Percentiles rank a stretch among this genome's conserved stretches.
Conservation (phyloP, 2,329 filamentous ascomycete genomes). For the Endocalyx cinctus region DNA sequence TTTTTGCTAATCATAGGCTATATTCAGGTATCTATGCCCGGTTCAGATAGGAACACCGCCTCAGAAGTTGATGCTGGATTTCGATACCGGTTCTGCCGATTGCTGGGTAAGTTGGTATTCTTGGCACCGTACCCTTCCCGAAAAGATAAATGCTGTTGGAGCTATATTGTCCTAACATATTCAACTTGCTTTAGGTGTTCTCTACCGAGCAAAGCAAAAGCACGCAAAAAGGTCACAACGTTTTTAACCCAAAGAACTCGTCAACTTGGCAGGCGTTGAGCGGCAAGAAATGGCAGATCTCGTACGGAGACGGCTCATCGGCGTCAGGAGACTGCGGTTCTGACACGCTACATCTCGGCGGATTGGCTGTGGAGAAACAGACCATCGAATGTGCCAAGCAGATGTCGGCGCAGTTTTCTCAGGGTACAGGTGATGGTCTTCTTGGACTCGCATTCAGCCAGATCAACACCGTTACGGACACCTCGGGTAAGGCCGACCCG, state of each 20-base stretch:
- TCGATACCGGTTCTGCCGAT: slow-evolving; percentile 68
- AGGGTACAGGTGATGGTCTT: slow-evolving; percentile 57
- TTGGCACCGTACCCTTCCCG: neutral
- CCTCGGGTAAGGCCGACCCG: slow-evolving; percentile 36
- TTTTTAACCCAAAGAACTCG: slow-evolving; percentile 59
- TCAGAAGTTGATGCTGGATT: slow-evolving; percentile 59
- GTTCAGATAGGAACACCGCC: slow-evolving; percentile 61
- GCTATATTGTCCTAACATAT: slow-evolving; percentile 4
- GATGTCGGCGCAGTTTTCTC: slow-evolving; percentile 53
- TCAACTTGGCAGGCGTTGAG: slow-evolving; percentile 48
- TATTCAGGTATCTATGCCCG: slow-evolving; percentile 55
- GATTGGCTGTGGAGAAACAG: slow-evolving; percentile 56
- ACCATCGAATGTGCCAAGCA: slow-evolving; percentile 59
- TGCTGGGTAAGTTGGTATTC: slow-evolving; percentile 51
- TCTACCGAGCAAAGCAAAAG: slow-evolving; percentile 43
- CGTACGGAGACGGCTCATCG: slow-evolving; percentile 63
- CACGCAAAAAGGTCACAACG: slow-evolving; percentile 39
- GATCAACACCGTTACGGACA: slow-evolving; percentile 57
- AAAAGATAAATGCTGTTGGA: neutral
- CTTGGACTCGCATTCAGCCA: slow-evolving; percentile 61
- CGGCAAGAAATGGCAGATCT: slow-evolving; percentile 58
- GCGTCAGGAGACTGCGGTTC: slow-evolving; percentile 62
- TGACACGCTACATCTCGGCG: slow-evolving; percentile 58
- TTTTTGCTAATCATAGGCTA: too few relatives aligned
- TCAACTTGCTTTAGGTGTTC: slow-evolving; percentile 43